These are phyloP conservation scores for Haplographium delicatum DNA, from an alignment of 495 filamentous ascomycete genomes.

Conservation along the genomic window DNA sequence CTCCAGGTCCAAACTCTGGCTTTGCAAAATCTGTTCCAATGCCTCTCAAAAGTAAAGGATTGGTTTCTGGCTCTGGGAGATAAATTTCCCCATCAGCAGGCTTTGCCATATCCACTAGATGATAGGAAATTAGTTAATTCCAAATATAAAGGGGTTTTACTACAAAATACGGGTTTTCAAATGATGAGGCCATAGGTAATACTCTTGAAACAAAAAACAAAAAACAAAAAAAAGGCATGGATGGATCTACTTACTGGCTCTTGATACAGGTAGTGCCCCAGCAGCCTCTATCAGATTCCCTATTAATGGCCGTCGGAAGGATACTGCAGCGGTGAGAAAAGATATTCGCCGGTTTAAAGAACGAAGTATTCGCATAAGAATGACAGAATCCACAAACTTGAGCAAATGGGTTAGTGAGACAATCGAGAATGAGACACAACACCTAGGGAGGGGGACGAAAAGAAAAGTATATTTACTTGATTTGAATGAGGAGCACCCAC, in stretches of 20 bases:
- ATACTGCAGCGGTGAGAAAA: conserved; percentile 16
- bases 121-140: too few species aligned
- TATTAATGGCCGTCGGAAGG: conserved; percentile 4
- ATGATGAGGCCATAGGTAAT: too few species aligned
- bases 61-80: conserved; percentile 73
- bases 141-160: too few species aligned
- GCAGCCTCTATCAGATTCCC: background rate
- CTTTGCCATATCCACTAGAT: conserved; percentile 81
- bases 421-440: too few species aligned
- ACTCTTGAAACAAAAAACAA: too few species aligned
- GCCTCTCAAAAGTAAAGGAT: conserved; percentile 75
- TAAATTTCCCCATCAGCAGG: conserved; percentile 73
- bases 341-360: conserved; percentile 15
- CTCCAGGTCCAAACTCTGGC: conserved; percentile 64
- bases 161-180: too few species aligned
- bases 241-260: too few species aligned
- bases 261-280: conserved; percentile 56
- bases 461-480: too few species aligned
- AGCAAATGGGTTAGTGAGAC: too few species aligned
- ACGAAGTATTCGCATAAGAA: conserved; percentile 14
- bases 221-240: too few species aligned
- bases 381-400: conserved; percentile 18
- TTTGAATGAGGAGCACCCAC: conserved; percentile 15
- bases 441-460: too few species aligned
- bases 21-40: conserved; percentile 69